Conservation (phyloP, 192 early-diverging fungal species). For the Gonapodya prolifera region DNA sequence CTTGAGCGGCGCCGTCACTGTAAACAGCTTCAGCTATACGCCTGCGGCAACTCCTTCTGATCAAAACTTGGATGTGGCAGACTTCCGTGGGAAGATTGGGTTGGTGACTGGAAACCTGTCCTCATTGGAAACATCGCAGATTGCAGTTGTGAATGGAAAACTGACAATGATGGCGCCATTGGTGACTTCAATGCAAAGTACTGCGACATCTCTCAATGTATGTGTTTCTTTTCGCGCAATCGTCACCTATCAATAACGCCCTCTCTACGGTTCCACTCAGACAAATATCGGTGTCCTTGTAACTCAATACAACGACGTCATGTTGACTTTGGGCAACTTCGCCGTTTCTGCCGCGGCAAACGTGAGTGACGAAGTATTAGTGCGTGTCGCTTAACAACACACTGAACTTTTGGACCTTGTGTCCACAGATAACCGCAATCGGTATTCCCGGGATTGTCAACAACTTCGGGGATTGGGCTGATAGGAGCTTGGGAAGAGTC, state of each 20-base stretch:
- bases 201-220: not conserved
- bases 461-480: not conserved
- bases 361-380: too few relatives aligned
- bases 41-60: not conserved
- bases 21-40: not conserved
- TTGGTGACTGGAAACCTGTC: not conserved
- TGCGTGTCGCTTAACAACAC: not conserved
- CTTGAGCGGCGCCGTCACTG: not conserved
- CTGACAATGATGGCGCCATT: not conserved
- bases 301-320: not conserved
- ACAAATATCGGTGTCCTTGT: not conserved
- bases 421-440: not conserved
- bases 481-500: not conserved
- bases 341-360: not conserved
- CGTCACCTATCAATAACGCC: too few relatives aligned
- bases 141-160: not conserved
- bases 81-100: not conserved
- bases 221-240: too few relatives aligned
- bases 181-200: not conserved
- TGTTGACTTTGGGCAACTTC: not conserved
- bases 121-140: not conserved
- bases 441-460: not conserved
- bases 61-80: not conserved
- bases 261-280: too few relatives aligned
- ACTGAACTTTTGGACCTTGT: not conserved